These are phyloP conservation scores for Porogramme epimiltina DNA, from an alignment of 1,284 basidiomycete genomes.

Conservation along the genomic window DNA sequence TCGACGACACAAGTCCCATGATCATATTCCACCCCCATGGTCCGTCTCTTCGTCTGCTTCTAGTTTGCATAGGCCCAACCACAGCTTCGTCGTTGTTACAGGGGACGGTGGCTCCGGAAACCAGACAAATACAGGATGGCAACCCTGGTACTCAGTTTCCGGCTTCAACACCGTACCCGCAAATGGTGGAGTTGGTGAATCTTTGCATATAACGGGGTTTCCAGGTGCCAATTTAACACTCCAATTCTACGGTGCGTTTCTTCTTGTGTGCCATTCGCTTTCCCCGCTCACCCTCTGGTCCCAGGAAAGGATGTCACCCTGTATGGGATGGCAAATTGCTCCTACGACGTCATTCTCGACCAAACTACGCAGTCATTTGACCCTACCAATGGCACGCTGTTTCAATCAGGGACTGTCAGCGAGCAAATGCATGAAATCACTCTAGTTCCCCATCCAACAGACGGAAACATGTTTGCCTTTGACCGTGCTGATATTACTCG, in stretches of 20 bases:
- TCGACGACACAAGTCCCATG: slow-evolving; percentile 28
- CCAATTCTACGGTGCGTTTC: slow-evolving; percentile 28
- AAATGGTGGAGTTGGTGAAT: slow-evolving; percentile 22
- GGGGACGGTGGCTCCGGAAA: slow-evolving; percentile 26
- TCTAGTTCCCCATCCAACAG: slow-evolving; percentile 21
- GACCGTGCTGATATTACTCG: slow-evolving; percentile 3
- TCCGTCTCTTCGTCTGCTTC: slow-evolving; percentile 5
- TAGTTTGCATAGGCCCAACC: neutral
- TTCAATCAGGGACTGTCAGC: slow-evolving; percentile 11
- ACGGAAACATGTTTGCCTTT: slow-evolving; percentile 17
- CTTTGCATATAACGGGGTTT: slow-evolving; percentile 28
- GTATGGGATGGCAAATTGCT: slow-evolving; percentile 8
- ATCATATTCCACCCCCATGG: slow-evolving; percentile 26
- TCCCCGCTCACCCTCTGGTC: neutral
- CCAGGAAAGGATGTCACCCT: slow-evolving; percentile 3
- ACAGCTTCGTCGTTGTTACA: slow-evolving; percentile 1
- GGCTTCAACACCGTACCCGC: slow-evolving; percentile 15
- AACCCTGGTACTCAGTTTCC: slow-evolving; percentile 29
- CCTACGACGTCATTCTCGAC: slow-evolving; percentile 34
- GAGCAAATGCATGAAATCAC: slow-evolving; percentile 22
- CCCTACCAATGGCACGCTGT: slow-evolving; percentile 9
- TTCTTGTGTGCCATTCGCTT: neutral
- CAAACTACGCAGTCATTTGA: slow-evolving; percentile 10
- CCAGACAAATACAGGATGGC: slow-evolving; percentile 27
- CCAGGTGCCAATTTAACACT: slow-evolving; percentile 27